These are phyloP conservation scores for Scalesia atractyloides DNA, from an alignment of 129 eudicot species.

Conservation along the genomic window DNA sequence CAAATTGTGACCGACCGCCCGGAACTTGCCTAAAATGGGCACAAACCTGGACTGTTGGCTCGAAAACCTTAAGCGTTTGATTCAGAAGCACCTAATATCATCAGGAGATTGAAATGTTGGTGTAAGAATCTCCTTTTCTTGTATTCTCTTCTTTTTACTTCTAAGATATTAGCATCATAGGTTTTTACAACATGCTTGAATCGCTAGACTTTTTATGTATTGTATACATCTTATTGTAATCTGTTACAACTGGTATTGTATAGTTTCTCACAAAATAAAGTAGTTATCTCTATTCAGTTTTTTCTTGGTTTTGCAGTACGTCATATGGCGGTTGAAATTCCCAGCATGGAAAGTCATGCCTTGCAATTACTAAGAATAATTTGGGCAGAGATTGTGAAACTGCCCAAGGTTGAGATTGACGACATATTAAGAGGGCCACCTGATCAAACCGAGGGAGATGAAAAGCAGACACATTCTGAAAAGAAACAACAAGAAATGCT, in stretches of 20 bases:
- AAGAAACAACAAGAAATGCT: constrained; percentile 17
- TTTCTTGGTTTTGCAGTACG: constrained; percentile 16
- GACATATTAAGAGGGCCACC: constrained; percentile 24
- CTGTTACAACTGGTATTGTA: too few species aligned
- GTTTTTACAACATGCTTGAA: background rate
- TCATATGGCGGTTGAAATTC: background rate
- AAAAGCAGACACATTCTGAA: constrained; percentile 9
- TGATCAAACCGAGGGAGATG: constrained; percentile 5
- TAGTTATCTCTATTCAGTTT: background rate
- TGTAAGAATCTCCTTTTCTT: constrained; percentile 4
- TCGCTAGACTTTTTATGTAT: too few species aligned
- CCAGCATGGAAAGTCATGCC: constrained; percentile 3
- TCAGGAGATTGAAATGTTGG: constrained; percentile 14
- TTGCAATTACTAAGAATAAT: constrained; percentile 18
- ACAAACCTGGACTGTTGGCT: constrained; percentile 32
- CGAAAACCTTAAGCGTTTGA: constrained; percentile 30
- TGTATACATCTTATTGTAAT: too few species aligned
- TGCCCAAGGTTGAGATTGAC: constrained; percentile 8
- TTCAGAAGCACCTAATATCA: background rate
- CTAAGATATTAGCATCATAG: background rate
- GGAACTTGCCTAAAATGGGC: constrained; percentile 21
- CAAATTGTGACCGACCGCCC: constrained; percentile 20
- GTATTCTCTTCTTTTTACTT: background rate
- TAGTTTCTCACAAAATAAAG: too few species aligned
- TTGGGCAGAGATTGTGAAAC: constrained; percentile 23